Base-by-base conservation (phyloP, 495 filamentous ascomycete species). In the Choiromyces venosus region DNA sequence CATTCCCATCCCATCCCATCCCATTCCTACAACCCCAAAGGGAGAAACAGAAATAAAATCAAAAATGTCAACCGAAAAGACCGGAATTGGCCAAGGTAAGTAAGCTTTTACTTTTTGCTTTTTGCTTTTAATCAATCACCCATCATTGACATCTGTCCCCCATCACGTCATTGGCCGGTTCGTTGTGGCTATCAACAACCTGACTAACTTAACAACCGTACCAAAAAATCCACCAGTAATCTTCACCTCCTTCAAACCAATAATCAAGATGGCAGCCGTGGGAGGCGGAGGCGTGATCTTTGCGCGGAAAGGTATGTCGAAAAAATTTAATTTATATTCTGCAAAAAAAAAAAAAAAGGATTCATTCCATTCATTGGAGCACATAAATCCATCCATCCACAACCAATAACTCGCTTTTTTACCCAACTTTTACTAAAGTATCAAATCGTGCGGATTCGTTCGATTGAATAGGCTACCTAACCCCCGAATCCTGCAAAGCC, bases 241-340 rank as follows among this genome's bases (percentile, higher is more conserved):
- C 73, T 81, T 81, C 69, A 73, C 66, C 44, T 69, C 79, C 4
- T 70, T 81, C 36, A 81, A 81, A 37, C 79, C 79, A 19, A 81
- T 81, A 35, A 40, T 79, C 56, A 81, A 81, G 69, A 81, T 81
- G 79, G 79, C 75, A 25, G 76, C 46, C 5, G 68, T 81, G 18
- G 71, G 73, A 25, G 35, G 67, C 12, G 79, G 70, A 9, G 79
- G 79, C 18, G 79, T 68, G 29, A 19, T 78, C 19, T 76, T 81
- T 37, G 79, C 79, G 52, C 75, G 68, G 52, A 81, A 76, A 75
- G 79, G 79, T 81, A 71, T 46, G n/a, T n/a, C n/a, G 73, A 61
- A 25, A 52, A 29, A 12, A 29, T n/a, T n/a, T n/a, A n/a, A n/a
- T n/a, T n/a, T n/a, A n/a, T n/a, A n/a, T n/a, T n/a, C n/a, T n/a